Conservation (phyloP, 805 yeast genomes). For the Ogataea pignaliae region DNA sequence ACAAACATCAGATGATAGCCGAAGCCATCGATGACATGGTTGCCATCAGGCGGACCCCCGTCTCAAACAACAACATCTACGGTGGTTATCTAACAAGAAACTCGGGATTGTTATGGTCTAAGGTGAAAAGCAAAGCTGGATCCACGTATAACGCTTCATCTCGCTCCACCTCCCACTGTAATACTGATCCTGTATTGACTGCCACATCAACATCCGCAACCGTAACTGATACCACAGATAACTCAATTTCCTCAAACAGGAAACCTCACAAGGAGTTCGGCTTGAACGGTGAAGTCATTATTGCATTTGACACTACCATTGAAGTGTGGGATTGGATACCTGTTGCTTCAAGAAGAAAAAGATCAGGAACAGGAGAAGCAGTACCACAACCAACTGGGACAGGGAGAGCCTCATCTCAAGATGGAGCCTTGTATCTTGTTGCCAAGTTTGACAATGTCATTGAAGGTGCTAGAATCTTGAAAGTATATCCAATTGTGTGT, state of each 20-base stretch:
- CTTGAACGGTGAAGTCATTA: conserved; percentile 33
- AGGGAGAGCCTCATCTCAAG: background rate
- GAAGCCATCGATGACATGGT: background rate
- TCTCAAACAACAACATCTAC: conserved; percentile 1
- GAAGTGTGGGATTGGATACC: conserved; percentile 41
- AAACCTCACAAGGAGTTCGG: conserved; percentile 29
- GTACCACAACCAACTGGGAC: too few relatives aligned
- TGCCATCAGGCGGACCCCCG: conserved; percentile 1
- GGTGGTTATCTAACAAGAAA: conserved; percentile 9
- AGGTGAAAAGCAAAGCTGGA: conserved; percentile 8
- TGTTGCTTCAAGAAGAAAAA: background rate
- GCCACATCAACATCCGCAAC: background rate
- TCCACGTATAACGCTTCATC: background rate
- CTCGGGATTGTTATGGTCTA: conserved; percentile 14
- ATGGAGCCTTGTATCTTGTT: conserved; percentile 27
- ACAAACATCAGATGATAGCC: too few relatives aligned
- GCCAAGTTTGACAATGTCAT: conserved; percentile 12
- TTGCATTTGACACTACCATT: conserved; percentile 24
- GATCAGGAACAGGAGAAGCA: background rate
- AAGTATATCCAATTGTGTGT: conserved; percentile 22
- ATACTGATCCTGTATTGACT: background rate
- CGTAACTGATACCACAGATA: background rate
- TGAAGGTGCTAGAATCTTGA: conserved; percentile 11
- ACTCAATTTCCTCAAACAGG: background rate
- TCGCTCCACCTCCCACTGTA: background rate